phyloP scores from a whole-genome alignment of 2,329 filamentous ascomycete genomes.

The Fusarium coffeatum region DNA sequence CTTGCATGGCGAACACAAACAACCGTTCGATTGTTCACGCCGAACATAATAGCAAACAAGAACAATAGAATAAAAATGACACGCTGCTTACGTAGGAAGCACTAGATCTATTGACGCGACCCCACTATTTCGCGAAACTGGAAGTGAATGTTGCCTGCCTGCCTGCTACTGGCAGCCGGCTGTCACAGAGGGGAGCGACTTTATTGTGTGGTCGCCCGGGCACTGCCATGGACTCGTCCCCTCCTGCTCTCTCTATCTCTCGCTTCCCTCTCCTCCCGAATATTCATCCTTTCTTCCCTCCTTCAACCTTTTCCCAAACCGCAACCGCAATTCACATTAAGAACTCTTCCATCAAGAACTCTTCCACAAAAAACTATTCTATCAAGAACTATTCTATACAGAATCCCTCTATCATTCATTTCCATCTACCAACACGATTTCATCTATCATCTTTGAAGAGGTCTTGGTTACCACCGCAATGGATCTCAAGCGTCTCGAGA shows the following conservation, averaged over 20 bases:
- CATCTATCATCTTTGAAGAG: neutral
- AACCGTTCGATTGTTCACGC: neutral
- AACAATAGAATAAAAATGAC: neutral
- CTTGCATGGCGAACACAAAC: neutral
- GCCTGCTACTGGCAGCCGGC: neutral
- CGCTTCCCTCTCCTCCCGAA: neutral
- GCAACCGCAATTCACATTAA: neutral
- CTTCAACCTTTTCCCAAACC: neutral
- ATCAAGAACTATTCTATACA: neutral
- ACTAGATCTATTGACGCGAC: neutral
- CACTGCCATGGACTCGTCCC: neutral
- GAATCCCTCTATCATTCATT: neutral
- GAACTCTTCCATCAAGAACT: too few species aligned
- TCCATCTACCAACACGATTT: neutral
- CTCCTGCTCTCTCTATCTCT: neutral
- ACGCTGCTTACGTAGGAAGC: neutral
- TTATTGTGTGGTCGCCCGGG: neutral
- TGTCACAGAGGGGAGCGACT: neutral
- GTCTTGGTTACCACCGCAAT: neutral
- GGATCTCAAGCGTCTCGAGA: slow-evolving; percentile 10
- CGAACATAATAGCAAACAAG: neutral
- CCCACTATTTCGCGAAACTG: neutral
- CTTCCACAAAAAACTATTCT: neutral
- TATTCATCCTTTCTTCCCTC: neutral
- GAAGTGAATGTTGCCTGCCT: neutral